Conservation (phyloP, 257 asterid species). For the Nicotiana obtusifolia region DNA sequence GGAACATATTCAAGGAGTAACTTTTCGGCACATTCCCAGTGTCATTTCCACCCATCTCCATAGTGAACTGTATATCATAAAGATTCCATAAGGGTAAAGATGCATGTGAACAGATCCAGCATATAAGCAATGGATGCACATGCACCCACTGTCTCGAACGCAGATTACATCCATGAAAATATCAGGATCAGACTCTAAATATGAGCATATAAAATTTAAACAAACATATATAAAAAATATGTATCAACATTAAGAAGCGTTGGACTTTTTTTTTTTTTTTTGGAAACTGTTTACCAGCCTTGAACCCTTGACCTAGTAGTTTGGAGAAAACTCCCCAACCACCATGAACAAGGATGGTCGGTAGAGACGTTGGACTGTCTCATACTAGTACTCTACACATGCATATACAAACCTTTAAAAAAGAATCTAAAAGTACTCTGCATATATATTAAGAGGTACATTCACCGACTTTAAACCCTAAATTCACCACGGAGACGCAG, state of each 20-base stretch:
- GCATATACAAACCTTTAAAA: not conserved
- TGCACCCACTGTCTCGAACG: not conserved
- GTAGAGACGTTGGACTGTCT: not conserved
- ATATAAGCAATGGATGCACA: not conserved
- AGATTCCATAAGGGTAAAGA: not conserved
- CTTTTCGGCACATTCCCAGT: slow-evolving; percentile 60
- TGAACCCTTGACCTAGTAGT: too few relatives aligned
- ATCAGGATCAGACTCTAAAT: not conserved
- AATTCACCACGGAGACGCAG: not conserved
- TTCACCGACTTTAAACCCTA: not conserved
- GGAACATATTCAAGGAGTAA: slow-evolving; percentile 74
- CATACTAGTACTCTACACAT: not conserved
- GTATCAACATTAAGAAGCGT: not conserved
- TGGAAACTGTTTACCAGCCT: too few relatives aligned
- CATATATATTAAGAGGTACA: not conserved
- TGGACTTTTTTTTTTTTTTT: too few relatives aligned
- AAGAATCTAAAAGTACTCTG: not conserved
- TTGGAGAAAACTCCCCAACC: too few relatives aligned
- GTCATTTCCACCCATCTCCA: slow-evolving; percentile 82
- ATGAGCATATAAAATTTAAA: not conserved
- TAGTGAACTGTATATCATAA: slow-evolving; percentile 49
- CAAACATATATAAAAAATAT: not conserved
- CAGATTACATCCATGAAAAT: not conserved
- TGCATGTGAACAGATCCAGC: not conserved
- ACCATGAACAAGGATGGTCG: too few relatives aligned